Evolutionary conservation across 1,284 basidiomycete species (phyloP), one percentile per base, ranked within the genome.

Genomic region (Porodaedalea pini): DNA sequence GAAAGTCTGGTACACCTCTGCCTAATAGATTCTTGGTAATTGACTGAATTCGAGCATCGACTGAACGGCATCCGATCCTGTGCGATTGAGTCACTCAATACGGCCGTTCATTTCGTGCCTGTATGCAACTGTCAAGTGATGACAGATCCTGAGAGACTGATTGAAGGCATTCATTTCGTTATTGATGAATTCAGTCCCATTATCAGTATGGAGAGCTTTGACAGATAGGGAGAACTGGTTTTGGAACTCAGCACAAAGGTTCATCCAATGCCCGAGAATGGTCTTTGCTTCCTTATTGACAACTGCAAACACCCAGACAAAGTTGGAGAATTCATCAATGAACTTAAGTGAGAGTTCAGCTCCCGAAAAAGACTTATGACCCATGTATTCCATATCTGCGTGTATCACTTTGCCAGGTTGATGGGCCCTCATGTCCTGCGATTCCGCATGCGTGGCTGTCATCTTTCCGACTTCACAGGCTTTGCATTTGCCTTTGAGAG

Each of bases 11-110:
- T 40, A 40, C 10, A 63, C 65, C 32, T 64, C 62, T 0, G 64
- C 59, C 65, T 61, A 67, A 43, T 61, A 62, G 2, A 45, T 55
- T 15, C 47, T 34, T 4, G 63, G 58, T 7, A 66, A 57, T 19
- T 54, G 49, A 10, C 57, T 27, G 21, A 55, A 56, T 5, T 52
- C 32, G 2, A 63, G 53, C 39, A 61, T 50, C 1, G 63, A 43
- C 4, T 43, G 39, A 7, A 58, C 59, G 1, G 58, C 51, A 23
- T 65, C 56, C 2, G 43, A 43, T 3, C 60, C 43, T 0, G 60
- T 63, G 15, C 59, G 51, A 39, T 60, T 61, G 34, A 47, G 36
- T 13, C 59, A 45, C 34, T 63, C 62, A 4, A 59, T 59, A 0
- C 60, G 36, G 11, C 62, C 59, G 47, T 63, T 63, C 48, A 61